Evolutionary conservation across 192 early-diverging fungal genomes (phyloP), one percentile per base, ranked within the genome.

Genomic region (Lobosporangium transversale): DNA sequence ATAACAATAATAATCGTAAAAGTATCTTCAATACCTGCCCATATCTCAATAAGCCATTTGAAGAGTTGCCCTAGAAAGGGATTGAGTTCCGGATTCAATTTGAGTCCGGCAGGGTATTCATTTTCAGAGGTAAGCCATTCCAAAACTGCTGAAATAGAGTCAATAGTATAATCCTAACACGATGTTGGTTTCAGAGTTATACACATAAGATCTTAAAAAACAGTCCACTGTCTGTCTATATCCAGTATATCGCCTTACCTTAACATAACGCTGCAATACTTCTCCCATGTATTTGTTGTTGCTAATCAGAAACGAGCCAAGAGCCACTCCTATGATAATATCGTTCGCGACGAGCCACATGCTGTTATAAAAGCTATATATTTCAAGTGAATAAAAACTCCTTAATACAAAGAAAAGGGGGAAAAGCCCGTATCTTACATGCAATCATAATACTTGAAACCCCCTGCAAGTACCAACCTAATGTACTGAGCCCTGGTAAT

Each of bases 281-380:
- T 82, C 78, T 20, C 91, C 83, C 47, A 93, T 81, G 5, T 78
- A 52, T 2, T 81, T 73, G 36, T 85, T 76, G 66, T 94, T 85
- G 31, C 83, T 79, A 18, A 92, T 81, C 23, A 98, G 62, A 35
- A 90, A 86, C 0, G 87, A 85, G 10, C 94, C 93, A 2, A 97
- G 63, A 0, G 92, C 85, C 1, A 94, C 79, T 0, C 96, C 96
- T 55, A 99, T 84, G 49, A 95, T 90, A 8, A 96, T 85, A 70
- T 98, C 96, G 64, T 97, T 93, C 8, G 89, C 91, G n/a, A 95
- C 90, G 23, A 97, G 89, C 95, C 96, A 99, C 70, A 95, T 89
- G 50, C 92, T 94, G 79, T 98, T 99, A 81, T 95, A 95, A 68
- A 99, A 96, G 54, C 93, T 93, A 54, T 40, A 14, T 44, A 14